A percentile compares a stretch with the other conserved stretches of the same genome.
Conservation (phyloP, 2,329 filamentous ascomycete species). For the Diaporthe capsici region DNA sequence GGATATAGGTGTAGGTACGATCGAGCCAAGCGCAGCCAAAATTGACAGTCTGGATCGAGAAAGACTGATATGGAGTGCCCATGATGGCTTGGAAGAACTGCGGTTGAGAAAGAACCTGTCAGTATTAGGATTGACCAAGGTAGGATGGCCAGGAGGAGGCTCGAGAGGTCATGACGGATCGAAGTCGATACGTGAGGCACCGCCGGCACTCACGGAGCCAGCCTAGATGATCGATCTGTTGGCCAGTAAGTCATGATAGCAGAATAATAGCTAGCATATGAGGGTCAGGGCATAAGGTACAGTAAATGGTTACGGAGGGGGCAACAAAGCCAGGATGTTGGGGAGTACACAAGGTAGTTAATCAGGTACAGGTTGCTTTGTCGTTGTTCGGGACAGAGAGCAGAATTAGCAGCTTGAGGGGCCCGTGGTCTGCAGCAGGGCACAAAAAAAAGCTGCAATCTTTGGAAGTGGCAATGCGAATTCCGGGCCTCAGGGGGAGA, state of each 20-base stretch:
- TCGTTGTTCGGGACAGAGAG: background rate
- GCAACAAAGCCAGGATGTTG: background rate
- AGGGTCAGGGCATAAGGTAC: background rate
- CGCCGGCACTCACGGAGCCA: background rate
- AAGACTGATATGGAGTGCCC: fast-evolving
- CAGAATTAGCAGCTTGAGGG: background rate
- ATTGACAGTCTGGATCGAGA: background rate
- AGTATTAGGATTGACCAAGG: background rate
- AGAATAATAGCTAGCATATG: too few species aligned
- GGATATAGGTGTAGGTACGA: background rate
- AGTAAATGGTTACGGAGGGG: too few species aligned
- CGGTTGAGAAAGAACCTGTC: background rate
- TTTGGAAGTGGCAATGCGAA: background rate
- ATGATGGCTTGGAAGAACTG: background rate
- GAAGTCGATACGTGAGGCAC: background rate
- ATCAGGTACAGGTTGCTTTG: background rate
- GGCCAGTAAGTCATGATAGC: too few species aligned
- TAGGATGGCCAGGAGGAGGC: background rate
- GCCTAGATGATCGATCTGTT: background rate
- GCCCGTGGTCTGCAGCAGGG: background rate
- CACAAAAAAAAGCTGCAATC: background rate
- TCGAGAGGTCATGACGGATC: too few species aligned
- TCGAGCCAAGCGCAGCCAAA: background rate
- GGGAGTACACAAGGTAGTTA: background rate
- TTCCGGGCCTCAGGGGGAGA: background rate